A percentile compares a stretch with the other conserved stretches of the same genome.
These are phyloP conservation scores for Dictyostelium citrinum DNA, from an alignment of 78 protist species.

Conservation along the genomic window DNA sequence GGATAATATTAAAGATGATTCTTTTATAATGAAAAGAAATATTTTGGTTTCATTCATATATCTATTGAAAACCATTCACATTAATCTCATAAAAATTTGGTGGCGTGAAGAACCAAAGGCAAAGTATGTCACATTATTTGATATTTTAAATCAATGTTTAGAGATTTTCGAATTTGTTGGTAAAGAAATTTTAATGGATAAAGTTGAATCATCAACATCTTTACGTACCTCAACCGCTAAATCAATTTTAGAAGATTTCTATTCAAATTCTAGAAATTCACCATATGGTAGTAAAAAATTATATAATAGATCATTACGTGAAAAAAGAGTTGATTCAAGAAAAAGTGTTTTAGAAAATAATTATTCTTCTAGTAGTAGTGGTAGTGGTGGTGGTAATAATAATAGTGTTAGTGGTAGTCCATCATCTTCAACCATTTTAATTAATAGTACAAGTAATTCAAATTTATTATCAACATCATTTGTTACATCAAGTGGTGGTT, in stretches of 20 bases:
- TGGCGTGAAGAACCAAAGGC: conserved; percentile 70
- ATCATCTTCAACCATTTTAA: neutral
- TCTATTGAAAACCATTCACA: conserved; percentile 34
- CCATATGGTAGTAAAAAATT: conserved; percentile 57
- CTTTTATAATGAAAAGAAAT: conserved; percentile 55
- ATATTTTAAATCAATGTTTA: conserved; percentile 24
- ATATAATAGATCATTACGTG: conserved; percentile 60
- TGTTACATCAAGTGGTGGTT: neutral
- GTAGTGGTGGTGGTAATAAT: neutral
- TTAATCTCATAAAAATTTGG: conserved; percentile 39
- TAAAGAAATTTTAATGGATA: conserved; percentile 51
- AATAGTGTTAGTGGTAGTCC: neutral
- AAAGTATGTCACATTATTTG: conserved; percentile 10
- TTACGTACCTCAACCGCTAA: conserved; percentile 64
- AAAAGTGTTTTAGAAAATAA: conserved; percentile 26
- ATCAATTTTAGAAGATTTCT: conserved; percentile 64
- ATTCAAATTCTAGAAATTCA: conserved; percentile 23
- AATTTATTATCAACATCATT: neutral
- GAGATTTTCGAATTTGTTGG: conserved; percentile 68
- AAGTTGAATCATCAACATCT: conserved; percentile 29
- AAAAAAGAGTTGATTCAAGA: conserved; percentile 67
- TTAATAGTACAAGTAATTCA: neutral
- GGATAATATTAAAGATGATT: conserved; percentile 39
- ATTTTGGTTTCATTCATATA: conserved; percentile 39
- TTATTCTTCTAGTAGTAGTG: neutral